These are phyloP conservation scores for Meyerozyma carpophila DNA, from an alignment of 1,139 yeast species.

Conservation along the genomic window DNA sequence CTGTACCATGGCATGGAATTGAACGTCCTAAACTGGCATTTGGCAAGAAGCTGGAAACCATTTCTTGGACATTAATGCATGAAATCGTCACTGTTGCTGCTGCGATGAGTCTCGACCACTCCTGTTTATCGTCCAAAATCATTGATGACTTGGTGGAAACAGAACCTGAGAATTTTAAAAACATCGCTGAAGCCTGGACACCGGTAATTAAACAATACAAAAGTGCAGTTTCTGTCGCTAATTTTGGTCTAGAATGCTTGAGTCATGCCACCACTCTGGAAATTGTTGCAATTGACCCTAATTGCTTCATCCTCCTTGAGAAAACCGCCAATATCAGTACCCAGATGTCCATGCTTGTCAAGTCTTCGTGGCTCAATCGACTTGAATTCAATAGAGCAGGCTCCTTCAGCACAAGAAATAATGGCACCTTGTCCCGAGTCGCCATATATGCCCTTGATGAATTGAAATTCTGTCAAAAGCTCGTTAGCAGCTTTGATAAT, in stretches of 20 bases:
- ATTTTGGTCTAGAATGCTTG: slow-evolving; percentile 6
- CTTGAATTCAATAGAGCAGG: slow-evolving; percentile 17
- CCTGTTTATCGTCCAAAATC: slow-evolving; percentile 8
- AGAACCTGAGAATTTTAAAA: slow-evolving; percentile 2
- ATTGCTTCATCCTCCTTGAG: slow-evolving; percentile 11
- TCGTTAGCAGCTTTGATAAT: slow-evolving; percentile 10
- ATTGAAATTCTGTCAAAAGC: slow-evolving; percentile 16
- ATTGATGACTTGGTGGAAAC: slow-evolving; percentile 8
- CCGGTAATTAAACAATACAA: slow-evolving; percentile 9
- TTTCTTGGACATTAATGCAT: slow-evolving; percentile 7
- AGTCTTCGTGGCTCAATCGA: slow-evolving; percentile 37
- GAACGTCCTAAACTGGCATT: background rate
- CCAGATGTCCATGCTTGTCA: slow-evolving; percentile 38
- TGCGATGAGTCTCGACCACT: slow-evolving; percentile 5
- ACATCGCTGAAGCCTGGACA: slow-evolving; percentile 8
- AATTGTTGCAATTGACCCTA: background rate
- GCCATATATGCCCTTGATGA: slow-evolving; percentile 37
- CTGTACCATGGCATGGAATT: slow-evolving; percentile 3
- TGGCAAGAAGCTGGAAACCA: background rate
- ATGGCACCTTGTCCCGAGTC: slow-evolving; percentile 38
- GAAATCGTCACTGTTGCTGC: slow-evolving; percentile 7
- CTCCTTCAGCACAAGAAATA: slow-evolving; percentile 26
- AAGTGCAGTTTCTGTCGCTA: slow-evolving; percentile 6
- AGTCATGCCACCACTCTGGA: background rate
- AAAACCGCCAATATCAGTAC: slow-evolving; percentile 28